Conservation (phyloP, 1,139 yeast species). For the Lodderomyces margitis region DNA sequence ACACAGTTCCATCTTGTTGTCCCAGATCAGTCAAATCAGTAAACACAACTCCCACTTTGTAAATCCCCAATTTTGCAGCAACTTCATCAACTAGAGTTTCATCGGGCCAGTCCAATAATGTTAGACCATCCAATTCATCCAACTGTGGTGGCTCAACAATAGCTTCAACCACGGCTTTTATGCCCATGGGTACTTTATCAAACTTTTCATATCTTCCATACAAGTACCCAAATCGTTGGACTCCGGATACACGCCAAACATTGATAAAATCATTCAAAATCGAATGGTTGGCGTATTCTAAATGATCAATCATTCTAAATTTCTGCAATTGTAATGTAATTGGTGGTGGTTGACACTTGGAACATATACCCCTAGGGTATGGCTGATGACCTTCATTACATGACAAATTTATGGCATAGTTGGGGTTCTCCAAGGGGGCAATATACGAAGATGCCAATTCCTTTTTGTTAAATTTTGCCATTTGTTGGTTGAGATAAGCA, state of each 20-base stretch:
- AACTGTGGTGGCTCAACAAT: conserved; percentile 91
- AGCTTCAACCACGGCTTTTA: conserved; percentile 90
- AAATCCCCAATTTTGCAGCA: conserved; percentile 63
- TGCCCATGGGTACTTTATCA: conserved; percentile 85
- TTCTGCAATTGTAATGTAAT: conserved; percentile 87
- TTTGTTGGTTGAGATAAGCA: conserved; percentile 71
- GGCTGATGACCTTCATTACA: conserved; percentile 86
- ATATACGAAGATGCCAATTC: conserved; percentile 65
- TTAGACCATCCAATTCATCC: conserved; percentile 82
- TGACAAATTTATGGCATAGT: conserved; percentile 58
- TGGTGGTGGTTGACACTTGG: conserved; percentile 97
- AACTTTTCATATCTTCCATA: conserved; percentile 80
- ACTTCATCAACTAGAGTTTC: conserved; percentile 51
- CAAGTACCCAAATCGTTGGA: conserved; percentile 81
- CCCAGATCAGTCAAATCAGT: conserved; percentile 92
- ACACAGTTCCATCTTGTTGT: conserved; percentile 78
- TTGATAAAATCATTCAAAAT: conserved; percentile 83
- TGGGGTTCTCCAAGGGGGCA: conserved; percentile 75
- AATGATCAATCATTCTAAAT: conserved; percentile 96
- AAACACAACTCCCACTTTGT: conserved; percentile 78
- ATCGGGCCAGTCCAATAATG: conserved; percentile 62
- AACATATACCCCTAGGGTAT: conserved; percentile 92
- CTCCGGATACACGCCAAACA: conserved; percentile 85
- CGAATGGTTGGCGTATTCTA: conserved; percentile 75
- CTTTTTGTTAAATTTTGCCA: conserved; percentile 65